Percentiles rank a stretch among this genome's conserved stretches.
Evolutionary conservation across 805 yeast genomes (phyloP).

Genomic region (Kregervanrija pseudodelftensis): DNA sequence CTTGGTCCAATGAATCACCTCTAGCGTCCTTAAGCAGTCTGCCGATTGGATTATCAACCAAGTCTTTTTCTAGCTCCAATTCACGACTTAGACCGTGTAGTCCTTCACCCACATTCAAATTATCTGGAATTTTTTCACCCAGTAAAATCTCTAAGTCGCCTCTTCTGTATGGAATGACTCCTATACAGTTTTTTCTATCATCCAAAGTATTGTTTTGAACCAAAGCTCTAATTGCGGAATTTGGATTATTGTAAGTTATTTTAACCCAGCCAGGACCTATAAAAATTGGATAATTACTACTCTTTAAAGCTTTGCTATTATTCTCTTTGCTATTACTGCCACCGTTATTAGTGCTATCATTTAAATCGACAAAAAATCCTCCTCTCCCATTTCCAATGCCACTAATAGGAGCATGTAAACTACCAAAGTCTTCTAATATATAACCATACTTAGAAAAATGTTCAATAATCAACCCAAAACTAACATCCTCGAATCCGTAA

Average conservation of each 20-base stretch:
- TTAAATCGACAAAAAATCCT: background rate
- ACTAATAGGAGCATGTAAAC: constrained; percentile 8
- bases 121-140: constrained; percentile 3
- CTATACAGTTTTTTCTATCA: constrained; percentile 42
- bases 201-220: constrained; percentile 73
- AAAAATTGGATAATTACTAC: constrained; percentile 50
- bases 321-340: background rate
- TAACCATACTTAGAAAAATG: constrained; percentile 76
- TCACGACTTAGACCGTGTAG: constrained; percentile 6
- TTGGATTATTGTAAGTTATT: constrained; percentile 68
- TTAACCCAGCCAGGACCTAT: constrained; percentile 91
- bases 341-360: background rate
- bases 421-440: constrained; percentile 60
- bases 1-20: background rate
- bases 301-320: constrained; percentile 13
- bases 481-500: constrained; percentile 81
- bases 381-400: constrained; percentile 4
- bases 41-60: constrained; percentile 8
- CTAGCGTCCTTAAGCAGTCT: constrained; percentile 1
- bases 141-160: constrained; percentile 23
- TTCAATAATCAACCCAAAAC: constrained; percentile 57
- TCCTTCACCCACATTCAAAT: constrained; percentile 10
- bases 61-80: constrained; percentile 1
- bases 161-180: constrained; percentile 64
- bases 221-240: constrained; percentile 75